Conservation (phyloP, 257 asterid species). For the Mentha longifolia region DNA sequence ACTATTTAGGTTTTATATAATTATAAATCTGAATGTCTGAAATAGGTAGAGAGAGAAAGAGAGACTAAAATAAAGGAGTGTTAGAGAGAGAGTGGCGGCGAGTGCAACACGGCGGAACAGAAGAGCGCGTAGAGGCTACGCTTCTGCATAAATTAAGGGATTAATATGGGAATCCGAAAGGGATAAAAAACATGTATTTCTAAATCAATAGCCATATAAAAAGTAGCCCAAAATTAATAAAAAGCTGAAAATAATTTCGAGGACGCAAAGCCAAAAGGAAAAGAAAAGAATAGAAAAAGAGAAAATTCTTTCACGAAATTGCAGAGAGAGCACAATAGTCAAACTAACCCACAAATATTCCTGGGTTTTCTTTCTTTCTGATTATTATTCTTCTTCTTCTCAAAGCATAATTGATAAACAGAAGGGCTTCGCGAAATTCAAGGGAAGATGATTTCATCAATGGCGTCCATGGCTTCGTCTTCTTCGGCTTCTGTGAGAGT, state of each 20-base stretch:
- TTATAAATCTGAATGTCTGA: too few relatives aligned
- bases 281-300: slow-evolving; percentile 14
- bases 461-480: slow-evolving; percentile 49
- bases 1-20: too few relatives aligned
- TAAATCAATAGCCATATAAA: slow-evolving; percentile 31
- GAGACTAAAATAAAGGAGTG: neutral
- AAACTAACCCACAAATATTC: slow-evolving; percentile 36
- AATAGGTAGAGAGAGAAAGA: neutral
- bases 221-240: slow-evolving; percentile 16
- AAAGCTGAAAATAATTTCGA: neutral
- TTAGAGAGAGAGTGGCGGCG: slow-evolving; percentile 37
- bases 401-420: neutral
- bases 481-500: slow-evolving; percentile 72
- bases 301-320: slow-evolving; percentile 30
- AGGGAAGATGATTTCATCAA: slow-evolving; percentile 44
- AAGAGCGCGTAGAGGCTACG: slow-evolving; percentile 43
- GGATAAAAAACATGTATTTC: slow-evolving; percentile 11
- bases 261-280: neutral
- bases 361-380: slow-evolving; percentile 38
- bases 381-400: slow-evolving; percentile 22
- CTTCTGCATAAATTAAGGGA: slow-evolving; percentile 11
- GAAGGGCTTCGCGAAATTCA: neutral
- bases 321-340: slow-evolving; percentile 40
- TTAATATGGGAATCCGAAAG: neutral
- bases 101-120: slow-evolving; percentile 47